Percentiles rank a stretch among this genome's conserved stretches.
phyloP scores from a whole-genome alignment of 176 grass and related monocot species.

The Thalia dealbata region DNA sequence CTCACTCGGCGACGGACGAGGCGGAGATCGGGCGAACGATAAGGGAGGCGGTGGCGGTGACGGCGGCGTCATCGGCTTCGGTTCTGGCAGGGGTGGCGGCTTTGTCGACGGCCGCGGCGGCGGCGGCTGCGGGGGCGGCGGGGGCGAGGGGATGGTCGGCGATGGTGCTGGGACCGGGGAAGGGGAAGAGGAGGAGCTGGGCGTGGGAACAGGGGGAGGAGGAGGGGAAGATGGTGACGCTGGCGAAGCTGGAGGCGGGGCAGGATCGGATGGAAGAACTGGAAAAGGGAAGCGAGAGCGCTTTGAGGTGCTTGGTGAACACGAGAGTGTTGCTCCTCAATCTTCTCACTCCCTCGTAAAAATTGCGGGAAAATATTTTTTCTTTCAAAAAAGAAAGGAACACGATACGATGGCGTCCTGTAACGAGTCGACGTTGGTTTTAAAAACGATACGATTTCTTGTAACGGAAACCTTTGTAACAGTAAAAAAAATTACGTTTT shows the following conservation, averaged over 20 bases:
- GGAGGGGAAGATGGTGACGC: conserved; percentile 20
- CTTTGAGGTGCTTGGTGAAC: conserved; percentile 55
- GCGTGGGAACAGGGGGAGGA: not conserved
- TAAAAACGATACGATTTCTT: too few species aligned
- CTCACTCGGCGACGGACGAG: not conserved
- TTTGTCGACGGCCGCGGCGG: not conserved
- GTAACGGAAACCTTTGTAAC: too few species aligned
- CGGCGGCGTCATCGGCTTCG: conserved; percentile 29
- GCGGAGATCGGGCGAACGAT: conserved; percentile 30
- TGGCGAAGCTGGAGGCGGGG: conserved; percentile 50
- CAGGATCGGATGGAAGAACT: conserved; percentile 45
- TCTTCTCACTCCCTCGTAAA: conserved; percentile 47
- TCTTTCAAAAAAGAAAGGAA: too few species aligned
- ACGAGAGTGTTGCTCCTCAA: conserved; percentile 66
- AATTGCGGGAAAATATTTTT: not conserved
- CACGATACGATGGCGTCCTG: too few species aligned
- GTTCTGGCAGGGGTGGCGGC: conserved; percentile 18
- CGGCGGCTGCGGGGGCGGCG: conserved; percentile 2
- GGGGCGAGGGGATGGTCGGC: conserved; percentile 10
- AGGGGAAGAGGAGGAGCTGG: conserved; percentile 21
- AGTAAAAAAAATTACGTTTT: too few species aligned
- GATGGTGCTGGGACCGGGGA: conserved; percentile 23
- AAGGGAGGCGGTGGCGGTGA: conserved; percentile 29
- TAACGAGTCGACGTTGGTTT: too few species aligned
- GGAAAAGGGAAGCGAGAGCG: conserved; percentile 44